Evolutionary conservation across 2,329 filamentous ascomycete genomes (phyloP), one percentile per base, ranked within the genome.

Genomic region (Colletotrichum orchidophilum): DNA sequence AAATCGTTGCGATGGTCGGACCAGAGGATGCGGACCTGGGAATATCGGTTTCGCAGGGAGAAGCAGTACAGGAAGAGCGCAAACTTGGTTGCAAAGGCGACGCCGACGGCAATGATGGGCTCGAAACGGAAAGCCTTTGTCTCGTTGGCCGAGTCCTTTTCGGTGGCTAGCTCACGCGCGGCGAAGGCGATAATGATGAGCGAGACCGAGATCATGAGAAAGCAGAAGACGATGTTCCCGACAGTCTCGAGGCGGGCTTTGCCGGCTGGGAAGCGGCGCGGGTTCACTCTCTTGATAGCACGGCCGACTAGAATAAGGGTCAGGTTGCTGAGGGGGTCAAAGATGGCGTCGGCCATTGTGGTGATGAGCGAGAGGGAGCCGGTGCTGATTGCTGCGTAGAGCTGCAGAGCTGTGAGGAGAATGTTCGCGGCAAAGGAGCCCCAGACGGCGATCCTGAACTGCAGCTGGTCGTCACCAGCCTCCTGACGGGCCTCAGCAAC

Each of bases 321-420:
- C 66, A 98, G 81, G 79, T 97, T 98, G 78, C 93, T 96, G 77
- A 96, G 80, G 9, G 95, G 96, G 79, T 98, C 96, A 83, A 98
- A 98, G 74, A 98, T 87, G 67, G 95, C 91, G 81, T 99, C 96
- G n/a, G 95, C 96, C 93, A 97, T 97, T 73, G 96, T 98, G n/a
- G 96, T 97, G 84, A 98, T 97, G 61, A 99, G 90, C 3, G 96
- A 97, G 46, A 98, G 88, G 18, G 95, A 97, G 54, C 92, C 91
- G 0, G 95, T 97, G 0, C 93, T 90, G 57, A 94, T 88, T 71
- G 96, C 96, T 57, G 92, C 96, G 79, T 97, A 98, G 50, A 98
- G 84, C 81, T 99, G 96, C 18, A 98, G 86, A 6, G 87, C 87
- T 0, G 95, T 90, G 6, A 99, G 87, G 46, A 93, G 73, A 68